Base-by-base conservation (phyloP, 2,329 filamentous ascomycete genomes). In the Neonectria sp. region DNA sequence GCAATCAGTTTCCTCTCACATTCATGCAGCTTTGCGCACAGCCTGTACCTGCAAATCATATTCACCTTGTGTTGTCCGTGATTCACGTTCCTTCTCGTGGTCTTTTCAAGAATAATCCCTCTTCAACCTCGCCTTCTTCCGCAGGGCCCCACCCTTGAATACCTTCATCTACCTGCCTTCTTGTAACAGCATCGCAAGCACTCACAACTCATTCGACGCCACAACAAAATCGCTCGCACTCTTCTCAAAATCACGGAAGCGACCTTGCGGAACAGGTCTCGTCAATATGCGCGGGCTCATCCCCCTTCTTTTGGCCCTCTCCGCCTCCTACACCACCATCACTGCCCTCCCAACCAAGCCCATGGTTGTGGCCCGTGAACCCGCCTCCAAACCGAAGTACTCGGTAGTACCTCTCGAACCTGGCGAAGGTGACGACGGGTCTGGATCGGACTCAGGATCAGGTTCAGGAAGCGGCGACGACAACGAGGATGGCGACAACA, bases 331-430 rank as follows among this genome's bases (percentile, higher is more conserved):
- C 52, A 70, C 77, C 46, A 69, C 67, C 9, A 65, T 72, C 49
- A 58, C 72, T 53, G 76, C 79, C 8, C 73, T 81, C 3, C 80
- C 80, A 8, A 77, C 80, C 11, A 76, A 71, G 29, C 69, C 70
- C 6, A 68, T 61, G 31, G 61, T 77, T 7, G 61, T 69, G 49
- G 67, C 64, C 49, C 79, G 79, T 24, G 75, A 71, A 3, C 55
- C 62, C 11, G 58, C 65, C 17, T 60, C 68, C n/a, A 76, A 76
- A 55, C 81, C 80, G 2, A 74, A 75, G 25, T 83, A 83, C 55
- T 81, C 80, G 3, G 79, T 83, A 33, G 80, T 83, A 6, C 80
- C 80, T 15, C 69, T 82, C n/a, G 80, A 81, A 56, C 80, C 80
- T 3, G 74, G 71, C 17, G 69, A 78, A 6, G 70, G 74, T 27